A percentile compares a stretch with the other conserved stretches of the same genome.
Conservation (phyloP, 768 basidiomycete species). For the Serendipita sp. region DNA sequence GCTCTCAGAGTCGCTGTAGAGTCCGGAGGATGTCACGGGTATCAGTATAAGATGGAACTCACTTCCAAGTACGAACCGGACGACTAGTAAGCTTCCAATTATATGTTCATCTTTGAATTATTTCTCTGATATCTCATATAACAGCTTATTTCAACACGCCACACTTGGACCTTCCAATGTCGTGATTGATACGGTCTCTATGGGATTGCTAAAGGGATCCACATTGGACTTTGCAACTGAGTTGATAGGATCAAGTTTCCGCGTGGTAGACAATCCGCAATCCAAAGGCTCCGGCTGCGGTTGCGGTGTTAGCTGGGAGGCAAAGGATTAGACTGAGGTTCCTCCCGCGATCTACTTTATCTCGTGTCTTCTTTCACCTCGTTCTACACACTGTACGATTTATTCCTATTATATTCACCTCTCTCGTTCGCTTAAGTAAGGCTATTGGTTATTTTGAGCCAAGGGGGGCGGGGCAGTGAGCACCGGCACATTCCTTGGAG, state of each 20-base stretch:
- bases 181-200: constrained; percentile 71
- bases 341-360: background rate
- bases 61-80: constrained; percentile 44
- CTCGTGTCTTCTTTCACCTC: no score
- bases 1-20: constrained; percentile 75
- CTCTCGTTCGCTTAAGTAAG: no score
- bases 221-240: constrained; percentile 86
- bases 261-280: constrained; percentile 71
- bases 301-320: constrained; percentile 92
- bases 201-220: constrained; percentile 71
- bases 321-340: constrained; percentile 28
- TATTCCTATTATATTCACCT: no score
- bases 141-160: constrained; percentile 52
- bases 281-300: constrained; percentile 83
- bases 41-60: constrained; percentile 86
- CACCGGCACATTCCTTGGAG: background rate
- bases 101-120: background rate
- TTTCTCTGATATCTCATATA: constrained; percentile 16
- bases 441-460: no score
- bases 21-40: constrained; percentile 93
- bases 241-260: constrained; percentile 84
- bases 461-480: no score
- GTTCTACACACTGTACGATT: no score
- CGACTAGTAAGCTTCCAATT: constrained; percentile 55
- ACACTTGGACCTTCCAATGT: constrained; percentile 56